Percentiles rank a stretch among this genome's conserved stretches.
These are phyloP conservation scores for Puccinia horiana DNA, from an alignment of 1,284 basidiomycete species.

Conservation along the genomic window DNA sequence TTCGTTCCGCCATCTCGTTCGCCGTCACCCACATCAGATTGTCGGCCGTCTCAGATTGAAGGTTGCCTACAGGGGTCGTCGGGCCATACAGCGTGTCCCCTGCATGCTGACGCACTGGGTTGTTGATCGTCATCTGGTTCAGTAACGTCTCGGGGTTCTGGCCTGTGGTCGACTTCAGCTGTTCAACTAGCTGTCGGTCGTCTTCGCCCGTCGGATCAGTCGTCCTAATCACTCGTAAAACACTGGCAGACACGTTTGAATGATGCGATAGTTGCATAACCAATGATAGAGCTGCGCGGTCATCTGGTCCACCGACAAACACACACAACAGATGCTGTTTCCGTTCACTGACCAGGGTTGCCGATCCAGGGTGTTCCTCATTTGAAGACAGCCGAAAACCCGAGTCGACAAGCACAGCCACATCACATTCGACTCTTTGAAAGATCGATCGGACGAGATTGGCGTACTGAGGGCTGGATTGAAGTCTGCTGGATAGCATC, in stretches of 20 bases:
- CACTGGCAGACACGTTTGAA: constrained; percentile 70
- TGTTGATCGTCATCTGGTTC: constrained; percentile 44
- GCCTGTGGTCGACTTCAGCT: constrained; percentile 56
- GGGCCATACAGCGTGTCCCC: constrained; percentile 36
- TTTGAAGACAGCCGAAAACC: constrained; percentile 59
- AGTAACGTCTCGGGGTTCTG: constrained; percentile 29
- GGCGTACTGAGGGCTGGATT: constrained; percentile 58
- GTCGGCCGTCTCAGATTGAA: constrained; percentile 46
- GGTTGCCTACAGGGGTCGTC: neutral
- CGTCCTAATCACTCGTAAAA: constrained; percentile 65
- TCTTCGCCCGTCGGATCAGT: constrained; percentile 52
- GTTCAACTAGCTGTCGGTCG: constrained; percentile 58
- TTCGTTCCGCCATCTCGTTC: neutral
- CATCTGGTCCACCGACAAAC: constrained; percentile 90
- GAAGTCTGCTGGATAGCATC: constrained; percentile 59
- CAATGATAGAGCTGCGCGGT: constrained; percentile 76
- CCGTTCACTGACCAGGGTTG: constrained; percentile 47
- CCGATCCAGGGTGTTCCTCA: constrained; percentile 52
- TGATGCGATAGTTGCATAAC: constrained; percentile 73
- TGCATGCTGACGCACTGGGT: neutral
- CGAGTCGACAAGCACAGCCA: constrained; percentile 79
- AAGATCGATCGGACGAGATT: constrained; percentile 79
- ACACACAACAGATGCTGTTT: constrained; percentile 75
- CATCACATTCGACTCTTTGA: constrained; percentile 61
- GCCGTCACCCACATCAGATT: constrained; percentile 24